phyloP scores from a whole-genome alignment of 805 yeast species.

The Ogataea pilisensis region DNA sequence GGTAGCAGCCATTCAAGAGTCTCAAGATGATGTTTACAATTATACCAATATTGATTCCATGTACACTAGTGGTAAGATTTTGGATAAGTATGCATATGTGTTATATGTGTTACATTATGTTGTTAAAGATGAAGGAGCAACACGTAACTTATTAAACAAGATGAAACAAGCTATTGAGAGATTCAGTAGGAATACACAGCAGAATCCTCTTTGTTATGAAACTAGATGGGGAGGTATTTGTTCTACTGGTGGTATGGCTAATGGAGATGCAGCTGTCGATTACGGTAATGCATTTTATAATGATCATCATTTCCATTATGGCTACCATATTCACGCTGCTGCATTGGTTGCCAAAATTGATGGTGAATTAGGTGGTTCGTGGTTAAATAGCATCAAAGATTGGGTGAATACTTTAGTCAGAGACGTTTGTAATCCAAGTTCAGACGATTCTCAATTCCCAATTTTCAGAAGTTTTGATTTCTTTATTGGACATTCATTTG shows the following conservation, averaged over 20 bases:
- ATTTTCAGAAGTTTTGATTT: slow-evolving; percentile 59
- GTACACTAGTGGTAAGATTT: slow-evolving; percentile 81
- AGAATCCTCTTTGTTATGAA: slow-evolving; percentile 70
- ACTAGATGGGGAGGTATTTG: slow-evolving; percentile 69
- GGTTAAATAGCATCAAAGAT: slow-evolving; percentile 44
- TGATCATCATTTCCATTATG: slow-evolving; percentile 76
- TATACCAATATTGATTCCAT: slow-evolving; percentile 42
- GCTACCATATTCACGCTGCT: slow-evolving; percentile 68
- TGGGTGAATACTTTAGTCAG: slow-evolving; percentile 58
- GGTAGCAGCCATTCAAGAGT: slow-evolving; percentile 36
- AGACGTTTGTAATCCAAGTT: slow-evolving; percentile 60
- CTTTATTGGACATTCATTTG: slow-evolving; percentile 68
- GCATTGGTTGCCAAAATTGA: slow-evolving; percentile 60
- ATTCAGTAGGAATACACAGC: slow-evolving; percentile 64
- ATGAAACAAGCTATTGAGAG: slow-evolving; percentile 63
- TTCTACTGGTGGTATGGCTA: slow-evolving; percentile 54
- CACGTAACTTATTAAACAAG: slow-evolving; percentile 48
- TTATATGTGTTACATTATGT: slow-evolving; percentile 66
- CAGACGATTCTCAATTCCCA: slow-evolving; percentile 51
- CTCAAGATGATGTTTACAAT: slow-evolving; percentile 38
- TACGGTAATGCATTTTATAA: slow-evolving; percentile 69
- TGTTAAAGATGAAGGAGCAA: slow-evolving; percentile 48
- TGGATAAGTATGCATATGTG: slow-evolving; percentile 85
- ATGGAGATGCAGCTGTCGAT: slow-evolving; percentile 50
- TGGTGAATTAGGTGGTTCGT: slow-evolving; percentile 41